Evolutionary conservation across 441 rosid species (phyloP), one percentile per base, ranked within the genome.

Genomic region (Erodium texanum): DNA sequence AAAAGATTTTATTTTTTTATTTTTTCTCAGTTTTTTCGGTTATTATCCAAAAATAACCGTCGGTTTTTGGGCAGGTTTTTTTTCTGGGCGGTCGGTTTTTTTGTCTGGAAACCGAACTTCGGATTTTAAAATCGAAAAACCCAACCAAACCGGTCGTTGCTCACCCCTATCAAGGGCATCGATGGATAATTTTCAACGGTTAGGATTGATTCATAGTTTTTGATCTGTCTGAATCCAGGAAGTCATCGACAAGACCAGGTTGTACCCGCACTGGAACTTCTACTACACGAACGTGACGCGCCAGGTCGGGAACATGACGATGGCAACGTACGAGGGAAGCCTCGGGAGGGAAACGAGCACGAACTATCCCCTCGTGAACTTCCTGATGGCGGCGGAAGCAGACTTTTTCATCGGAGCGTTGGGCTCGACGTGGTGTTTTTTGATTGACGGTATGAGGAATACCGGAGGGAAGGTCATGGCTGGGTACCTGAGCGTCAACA

Each of bases 391-490:
- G 4, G 71, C 88, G 0, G 97, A 94, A 4, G 85, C 99, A 0
- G 96, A 94, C 76, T 91, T 87, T 69, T 94, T 94, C 70, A 75
- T 91, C 0, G 99, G 99, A 12, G 99, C 99, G 38, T 76, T 94
- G 72, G 97, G 97, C 24, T 94, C 99, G 0, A 91, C 99, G 3
- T 94, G 99, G 99, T 89, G 96, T 76, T 94, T 80, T 77, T 93
- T 94, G 50, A 91, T 91, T 7, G 99, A 91, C 38, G 96, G 97
- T 27, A 94, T 94, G 94, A 86, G 99, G 77, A 91, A 88, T 24
- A 94, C 99, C 0, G 96, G 96, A 41, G 99, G 99, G 43, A 94
- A 94, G 75, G 96, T 89, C 24, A 85, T 91, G 96, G 85, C 96
- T 0, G 99, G 97, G 67, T 93, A 89, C 77, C 73, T 93, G 65